Percentiles rank a stretch among this genome's conserved stretches.
phyloP scores from a whole-genome alignment of 2,329 filamentous ascomycete species.

The Immersiporthe knoxdaviesiana region DNA sequence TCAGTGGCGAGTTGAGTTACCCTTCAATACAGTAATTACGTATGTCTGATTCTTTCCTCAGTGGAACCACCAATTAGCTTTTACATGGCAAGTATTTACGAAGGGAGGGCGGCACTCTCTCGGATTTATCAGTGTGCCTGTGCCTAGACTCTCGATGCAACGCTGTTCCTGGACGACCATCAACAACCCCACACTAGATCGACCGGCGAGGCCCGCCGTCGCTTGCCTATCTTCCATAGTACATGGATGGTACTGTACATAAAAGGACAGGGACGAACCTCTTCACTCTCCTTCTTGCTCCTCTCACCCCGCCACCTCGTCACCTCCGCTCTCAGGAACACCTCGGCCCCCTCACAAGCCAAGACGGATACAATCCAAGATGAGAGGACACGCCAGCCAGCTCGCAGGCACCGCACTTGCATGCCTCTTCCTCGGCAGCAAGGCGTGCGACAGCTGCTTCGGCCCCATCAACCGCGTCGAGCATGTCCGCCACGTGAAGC shows the following conservation, averaged over 20 bases:
- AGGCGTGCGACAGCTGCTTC: conserved; percentile 48
- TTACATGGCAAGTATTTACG: not conserved
- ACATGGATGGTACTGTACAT: too few relatives aligned
- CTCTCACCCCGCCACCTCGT: not conserved
- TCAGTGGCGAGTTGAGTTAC: too few relatives aligned
- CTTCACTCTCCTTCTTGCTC: not conserved
- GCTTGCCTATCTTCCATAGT: not conserved
- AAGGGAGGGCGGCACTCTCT: not conserved
- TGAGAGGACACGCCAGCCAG: conserved; percentile 18
- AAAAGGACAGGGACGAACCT: not conserved
- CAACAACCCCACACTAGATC: not conserved
- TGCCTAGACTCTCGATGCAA: not conserved
- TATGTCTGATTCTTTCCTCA: not conserved
- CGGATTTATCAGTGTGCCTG: not conserved
- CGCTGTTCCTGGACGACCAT: not conserved
- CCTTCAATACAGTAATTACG: too few relatives aligned
- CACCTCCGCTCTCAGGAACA: too few relatives aligned
- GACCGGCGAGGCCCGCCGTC: not conserved
- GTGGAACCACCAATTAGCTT: not conserved
- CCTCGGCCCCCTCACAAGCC: not conserved
- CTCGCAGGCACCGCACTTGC: conserved; percentile 29
- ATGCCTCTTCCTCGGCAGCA: conserved; percentile 26
- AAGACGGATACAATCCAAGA: conserved; percentile 13
- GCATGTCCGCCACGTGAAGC: conserved; percentile 52
- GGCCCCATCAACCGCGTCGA: conserved; percentile 46